These are phyloP conservation scores for Hirschioporus abietinus DNA, from an alignment of 768 basidiomycete genomes.

Conservation along the genomic window DNA sequence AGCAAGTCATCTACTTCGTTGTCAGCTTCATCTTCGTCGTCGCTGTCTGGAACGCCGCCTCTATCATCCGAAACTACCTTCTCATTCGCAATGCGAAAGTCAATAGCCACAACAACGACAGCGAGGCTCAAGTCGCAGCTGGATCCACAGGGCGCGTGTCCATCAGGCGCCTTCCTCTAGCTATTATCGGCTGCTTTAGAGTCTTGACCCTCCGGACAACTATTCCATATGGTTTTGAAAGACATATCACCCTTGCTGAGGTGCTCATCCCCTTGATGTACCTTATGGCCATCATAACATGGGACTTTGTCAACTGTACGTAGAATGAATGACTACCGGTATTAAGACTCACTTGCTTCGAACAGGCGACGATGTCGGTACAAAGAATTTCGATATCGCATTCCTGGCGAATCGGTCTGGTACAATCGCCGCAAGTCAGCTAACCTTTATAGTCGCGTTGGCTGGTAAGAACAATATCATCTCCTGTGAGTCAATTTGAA, in stretches of 20 bases:
- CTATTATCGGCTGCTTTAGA: neutral
- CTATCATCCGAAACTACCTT: neutral
- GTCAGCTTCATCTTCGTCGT: neutral
- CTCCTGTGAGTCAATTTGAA: conserved; percentile 24
- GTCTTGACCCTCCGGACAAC: neutral
- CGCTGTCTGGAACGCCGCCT: neutral
- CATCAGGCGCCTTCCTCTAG: neutral
- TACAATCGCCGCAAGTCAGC: conserved; percentile 40
- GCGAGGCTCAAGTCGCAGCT: neutral
- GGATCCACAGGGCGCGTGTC: neutral
- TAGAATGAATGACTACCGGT: neutral
- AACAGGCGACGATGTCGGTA: neutral
- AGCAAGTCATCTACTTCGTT: conserved; percentile 10
- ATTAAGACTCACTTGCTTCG: neutral
- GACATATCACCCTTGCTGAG: conserved; percentile 11
- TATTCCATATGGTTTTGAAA: neutral
- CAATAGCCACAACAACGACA: neutral
- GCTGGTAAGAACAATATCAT: conserved; percentile 59
- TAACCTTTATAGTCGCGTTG: conserved; percentile 51
- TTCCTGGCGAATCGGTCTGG: conserved; percentile 34
- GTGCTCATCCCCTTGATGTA: conserved; percentile 13
- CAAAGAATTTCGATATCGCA: conserved; percentile 14
- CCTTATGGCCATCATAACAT: conserved; percentile 7
- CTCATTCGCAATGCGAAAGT: neutral
- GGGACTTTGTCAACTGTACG: conserved; percentile 5